Conservation (phyloP, 305 asterid genomes). For the Ajuga reptans region DNA sequence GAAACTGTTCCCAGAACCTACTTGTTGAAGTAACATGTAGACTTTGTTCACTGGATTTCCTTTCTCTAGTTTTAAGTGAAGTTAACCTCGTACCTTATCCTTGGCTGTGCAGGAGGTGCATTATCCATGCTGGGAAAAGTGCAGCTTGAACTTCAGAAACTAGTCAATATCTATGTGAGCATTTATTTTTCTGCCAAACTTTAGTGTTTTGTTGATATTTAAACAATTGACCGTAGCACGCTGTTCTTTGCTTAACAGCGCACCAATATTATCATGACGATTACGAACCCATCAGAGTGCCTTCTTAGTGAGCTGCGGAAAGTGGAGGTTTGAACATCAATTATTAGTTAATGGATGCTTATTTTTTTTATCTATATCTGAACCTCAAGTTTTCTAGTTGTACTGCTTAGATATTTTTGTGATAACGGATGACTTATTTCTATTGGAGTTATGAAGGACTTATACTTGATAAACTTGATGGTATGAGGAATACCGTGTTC, state of each 20-base stretch:
- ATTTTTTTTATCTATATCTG: background rate
- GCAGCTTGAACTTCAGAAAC: slow-evolving; percentile 84
- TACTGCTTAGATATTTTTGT: slow-evolving; percentile 1
- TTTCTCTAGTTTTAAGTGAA: background rate
- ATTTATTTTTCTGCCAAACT: slow-evolving; percentile 21
- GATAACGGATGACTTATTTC: background rate
- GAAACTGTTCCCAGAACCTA: background rate
- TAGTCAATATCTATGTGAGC: slow-evolving; percentile 72
- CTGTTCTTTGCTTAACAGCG: slow-evolving; percentile 53
- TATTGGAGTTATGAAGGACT: slow-evolving; percentile 4
- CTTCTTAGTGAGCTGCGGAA: slow-evolving; percentile 86
- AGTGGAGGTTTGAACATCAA: slow-evolving; percentile 68
- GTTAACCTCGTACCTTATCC: slow-evolving; percentile 15
- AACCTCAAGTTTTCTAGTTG: background rate
- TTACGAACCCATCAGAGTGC: slow-evolving; percentile 90
- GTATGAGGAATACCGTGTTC: background rate
- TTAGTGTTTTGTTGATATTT: slow-evolving; percentile 11
- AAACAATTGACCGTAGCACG: slow-evolving; percentile 28
- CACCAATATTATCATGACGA: slow-evolving; percentile 63
- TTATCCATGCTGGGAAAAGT: slow-evolving; percentile 60
- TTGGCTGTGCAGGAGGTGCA: slow-evolving; percentile 55
- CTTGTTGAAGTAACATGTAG: background rate
- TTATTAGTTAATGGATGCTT: slow-evolving; percentile 1
- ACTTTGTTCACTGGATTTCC: background rate
- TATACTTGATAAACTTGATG: background rate